Base-by-base conservation (phyloP, 2,329 filamentous ascomycete species). In the Phialophora verrucosa region DNA sequence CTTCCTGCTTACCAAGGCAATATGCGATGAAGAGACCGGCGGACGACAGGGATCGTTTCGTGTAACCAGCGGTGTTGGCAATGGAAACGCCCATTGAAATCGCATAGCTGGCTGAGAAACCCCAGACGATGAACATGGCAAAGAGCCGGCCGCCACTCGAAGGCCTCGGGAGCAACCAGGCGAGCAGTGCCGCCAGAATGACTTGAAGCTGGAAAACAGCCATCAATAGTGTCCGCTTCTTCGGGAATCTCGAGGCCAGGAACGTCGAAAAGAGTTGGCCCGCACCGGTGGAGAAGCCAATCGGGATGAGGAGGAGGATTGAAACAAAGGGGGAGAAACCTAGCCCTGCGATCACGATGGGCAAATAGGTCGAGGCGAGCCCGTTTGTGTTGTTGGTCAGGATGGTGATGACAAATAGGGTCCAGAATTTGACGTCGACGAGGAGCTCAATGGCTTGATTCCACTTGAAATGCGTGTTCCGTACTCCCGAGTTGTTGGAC, bases 341-440 rank as follows among this genome's bases (percentile, higher is more conserved):
- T 73, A 91, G 91, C 0, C 88, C 90, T 0, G 84, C 87, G 1
- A 91, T 88, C 64, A 91, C 91, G 1, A 91, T 78, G 0, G 89
- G 88, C 0, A 89, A 88, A 73, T 91, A 91, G 1, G 88, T 89
- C 32, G 83, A 35, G 11, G 32, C 32, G 32, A 35, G 32, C 11
- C 32, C 85, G 14, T 91, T 85, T 8, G 88, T 89, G 12, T 89
- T 89, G 73, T 91, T 91, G 66, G 91, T 84, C 0, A 88, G 90
- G 72, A 90, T 90, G 82, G 89, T 90, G 25, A 90, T 71, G 11
- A 83, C 83, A 1, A 90, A 77, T 1, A 91, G 80, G 81, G 85
- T 90, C 32, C 32, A 35, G 38, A 88, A 78, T 72, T 90, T 90
- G 59, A 84, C 66, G 70, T 91, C 89, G 1, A 83, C 69, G 0